These are phyloP conservation scores for Isoetes taiwanensis DNA, from an alignment of 75 land plant species.

Conservation along the genomic window DNA sequence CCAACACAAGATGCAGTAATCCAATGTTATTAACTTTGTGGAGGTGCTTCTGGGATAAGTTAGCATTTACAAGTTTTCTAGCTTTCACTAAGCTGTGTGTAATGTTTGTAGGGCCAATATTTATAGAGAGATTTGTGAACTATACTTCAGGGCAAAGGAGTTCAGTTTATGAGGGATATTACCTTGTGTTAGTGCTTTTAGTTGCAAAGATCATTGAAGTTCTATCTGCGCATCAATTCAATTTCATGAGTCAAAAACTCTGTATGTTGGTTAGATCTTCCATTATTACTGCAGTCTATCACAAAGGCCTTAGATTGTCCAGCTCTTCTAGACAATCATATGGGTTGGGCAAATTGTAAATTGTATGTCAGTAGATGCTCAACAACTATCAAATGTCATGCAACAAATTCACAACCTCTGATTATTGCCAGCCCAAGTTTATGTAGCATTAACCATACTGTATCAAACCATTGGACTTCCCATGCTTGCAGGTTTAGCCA, in stretches of 20 bases:
- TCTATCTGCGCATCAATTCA: constrained; percentile 1
- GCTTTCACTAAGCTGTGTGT: not conserved
- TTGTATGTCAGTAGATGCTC: constrained; percentile 14
- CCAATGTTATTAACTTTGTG: constrained; percentile 6
- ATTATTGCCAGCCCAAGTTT: constrained; percentile 71
- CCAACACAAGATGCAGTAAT: not conserved
- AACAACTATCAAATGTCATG: constrained; percentile 32
- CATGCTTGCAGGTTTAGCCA: constrained; percentile 34
- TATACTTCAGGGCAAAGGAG: not conserved
- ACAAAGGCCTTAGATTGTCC: constrained; percentile 10
- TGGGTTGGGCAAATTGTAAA: constrained; percentile 17
- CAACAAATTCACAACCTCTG: constrained; percentile 69
- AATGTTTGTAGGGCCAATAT: constrained; percentile 9
- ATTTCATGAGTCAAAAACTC: constrained; percentile 8
- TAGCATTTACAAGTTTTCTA: not conserved
- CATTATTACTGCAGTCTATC: constrained; percentile 1
- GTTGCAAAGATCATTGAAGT: constrained; percentile 8
- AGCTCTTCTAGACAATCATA: constrained; percentile 10
- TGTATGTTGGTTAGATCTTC: constrained; percentile 3
- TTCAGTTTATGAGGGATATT: constrained; percentile 7
- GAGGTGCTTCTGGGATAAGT: not conserved
- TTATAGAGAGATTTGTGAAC: constrained; percentile 11
- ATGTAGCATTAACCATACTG: constrained; percentile 47
- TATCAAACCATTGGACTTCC: constrained; percentile 49
- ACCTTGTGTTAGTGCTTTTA: constrained; percentile 7